Conservation (phyloP, 2,329 filamentous ascomycete species). For the Cladophialophora yegresii region DNA sequence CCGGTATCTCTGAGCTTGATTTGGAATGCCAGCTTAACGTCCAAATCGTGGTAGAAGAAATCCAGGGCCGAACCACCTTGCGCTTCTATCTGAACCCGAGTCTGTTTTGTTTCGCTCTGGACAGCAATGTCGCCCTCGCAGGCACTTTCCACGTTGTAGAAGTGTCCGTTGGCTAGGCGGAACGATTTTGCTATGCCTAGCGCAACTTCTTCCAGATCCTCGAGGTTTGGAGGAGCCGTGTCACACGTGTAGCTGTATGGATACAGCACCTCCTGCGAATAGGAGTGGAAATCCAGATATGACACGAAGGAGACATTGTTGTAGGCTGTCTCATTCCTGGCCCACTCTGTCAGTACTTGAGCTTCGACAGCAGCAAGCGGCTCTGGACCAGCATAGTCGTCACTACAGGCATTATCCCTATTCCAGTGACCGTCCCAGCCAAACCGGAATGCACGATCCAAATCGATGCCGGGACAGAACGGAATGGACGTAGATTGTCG, state of each 20-base stretch:
- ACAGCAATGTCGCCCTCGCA: constrained; percentile 73
- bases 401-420: constrained; percentile 80
- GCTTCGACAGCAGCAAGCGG: constrained; percentile 85
- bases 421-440: constrained; percentile 73
- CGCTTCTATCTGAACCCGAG: constrained; percentile 64
- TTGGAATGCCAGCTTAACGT: constrained; percentile 84
- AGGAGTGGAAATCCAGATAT: constrained; percentile 87
- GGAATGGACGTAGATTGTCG: constrained; percentile 77
- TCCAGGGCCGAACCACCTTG: constrained; percentile 86
- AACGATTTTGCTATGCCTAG: constrained; percentile 88
- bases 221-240: constrained; percentile 75
- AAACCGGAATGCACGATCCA: constrained; percentile 84
- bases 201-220: constrained; percentile 88
- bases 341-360: constrained; percentile 75
- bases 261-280: constrained; percentile 91
- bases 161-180: constrained; percentile 72
- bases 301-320: constrained; percentile 77
- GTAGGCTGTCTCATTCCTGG: constrained; percentile 70
- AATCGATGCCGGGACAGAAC: constrained; percentile 84
- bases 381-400: constrained; percentile 79
- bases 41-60: constrained; percentile 90
- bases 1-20: constrained; percentile 90
- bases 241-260: constrained; percentile 86
- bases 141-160: constrained; percentile 76
- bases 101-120: constrained; percentile 35